Conservation (phyloP, 2,329 filamentous ascomycete genomes). For the Cylindrodendrum hubeiense region DNA sequence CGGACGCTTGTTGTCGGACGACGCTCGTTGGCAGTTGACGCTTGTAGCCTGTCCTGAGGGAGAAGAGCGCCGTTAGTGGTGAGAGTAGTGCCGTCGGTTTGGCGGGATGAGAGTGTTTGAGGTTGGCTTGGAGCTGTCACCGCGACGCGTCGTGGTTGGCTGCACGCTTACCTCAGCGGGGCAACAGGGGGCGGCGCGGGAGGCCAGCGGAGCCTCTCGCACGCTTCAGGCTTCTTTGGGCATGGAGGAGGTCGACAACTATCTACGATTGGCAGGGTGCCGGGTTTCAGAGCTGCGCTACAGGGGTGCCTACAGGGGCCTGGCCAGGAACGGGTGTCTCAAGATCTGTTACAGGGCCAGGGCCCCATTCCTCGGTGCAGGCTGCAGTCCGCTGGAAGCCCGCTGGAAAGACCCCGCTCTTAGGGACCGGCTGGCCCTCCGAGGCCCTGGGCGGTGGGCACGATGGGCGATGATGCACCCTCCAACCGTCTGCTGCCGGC, state of each 20-base stretch:
- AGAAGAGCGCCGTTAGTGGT: conserved; percentile 27
- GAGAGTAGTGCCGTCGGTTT: conserved; percentile 16
- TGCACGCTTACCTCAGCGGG: conserved; percentile 24
- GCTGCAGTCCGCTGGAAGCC: conserved; percentile 27
- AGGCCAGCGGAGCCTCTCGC: conserved; percentile 34
- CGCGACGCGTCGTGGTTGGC: conserved; percentile 40
- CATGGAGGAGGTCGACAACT: conserved; percentile 30
- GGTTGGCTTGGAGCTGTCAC: conserved; percentile 38
- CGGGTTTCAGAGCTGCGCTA: conserved; percentile 24
- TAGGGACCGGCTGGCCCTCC: not conserved
- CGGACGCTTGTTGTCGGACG: not conserved
- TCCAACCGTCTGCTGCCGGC: conserved; percentile 6
- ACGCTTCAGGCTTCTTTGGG: conserved; percentile 39
- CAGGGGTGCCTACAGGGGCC: conserved; percentile 32
- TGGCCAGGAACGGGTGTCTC: conserved; percentile 49
- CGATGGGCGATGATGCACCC: conserved; percentile 1
- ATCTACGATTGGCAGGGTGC: conserved; percentile 32
- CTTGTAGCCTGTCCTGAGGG: conserved; percentile 26
- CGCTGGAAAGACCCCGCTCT: conserved; percentile 24
- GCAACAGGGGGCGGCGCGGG: conserved; percentile 35
- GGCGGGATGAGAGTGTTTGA: conserved; percentile 42
- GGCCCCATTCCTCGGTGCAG: conserved; percentile 4
- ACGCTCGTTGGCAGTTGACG: not conserved
- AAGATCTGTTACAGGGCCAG: conserved; percentile 57
- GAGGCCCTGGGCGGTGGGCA: not conserved